A percentile compares a stretch with the other conserved stretches of the same genome.
These are phyloP conservation scores for Withania somnifera DNA, from an alignment of 305 asterid species.

Conservation along the genomic window DNA sequence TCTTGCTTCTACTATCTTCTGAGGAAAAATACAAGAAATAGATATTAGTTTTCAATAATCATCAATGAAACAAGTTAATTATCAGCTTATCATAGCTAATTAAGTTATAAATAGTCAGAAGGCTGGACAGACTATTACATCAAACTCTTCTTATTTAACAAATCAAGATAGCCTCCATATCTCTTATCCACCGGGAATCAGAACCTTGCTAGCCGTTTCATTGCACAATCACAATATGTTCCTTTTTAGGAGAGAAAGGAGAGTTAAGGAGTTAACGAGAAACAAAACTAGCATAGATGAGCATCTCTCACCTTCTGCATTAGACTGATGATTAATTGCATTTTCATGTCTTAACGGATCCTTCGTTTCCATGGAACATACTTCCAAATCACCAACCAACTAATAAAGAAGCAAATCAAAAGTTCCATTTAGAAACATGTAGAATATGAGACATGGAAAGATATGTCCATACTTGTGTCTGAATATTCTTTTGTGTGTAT, in stretches of 20 bases:
- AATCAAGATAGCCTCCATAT: not conserved
- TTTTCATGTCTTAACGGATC: constrained; percentile 35
- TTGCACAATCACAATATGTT: not conserved
- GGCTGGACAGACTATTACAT: not conserved
- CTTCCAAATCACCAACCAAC: constrained; percentile 67
- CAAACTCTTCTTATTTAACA: not conserved
- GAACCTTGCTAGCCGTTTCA: not conserved
- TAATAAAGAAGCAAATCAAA: constrained; percentile 22
- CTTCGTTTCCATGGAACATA: constrained; percentile 31
- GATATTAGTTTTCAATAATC: not conserved
- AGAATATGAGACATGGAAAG: not conserved
- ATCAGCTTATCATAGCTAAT: not conserved
- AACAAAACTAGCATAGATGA: constrained; percentile 10
- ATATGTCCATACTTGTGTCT: not conserved
- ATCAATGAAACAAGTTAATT: not conserved
- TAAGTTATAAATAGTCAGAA: not conserved
- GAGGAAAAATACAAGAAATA: no score
- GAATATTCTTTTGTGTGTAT: not conserved
- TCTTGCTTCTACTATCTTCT: no score
- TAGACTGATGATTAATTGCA: constrained; percentile 27
- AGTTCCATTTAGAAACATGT: not conserved
- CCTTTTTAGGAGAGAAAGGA: not conserved
- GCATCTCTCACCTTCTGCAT: constrained; percentile 31
- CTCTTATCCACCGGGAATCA: not conserved
- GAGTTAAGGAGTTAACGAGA: not conserved